phyloP scores from a whole-genome alignment of 2,329 filamentous ascomycete genomes.

The Alternaria metachromatica region DNA sequence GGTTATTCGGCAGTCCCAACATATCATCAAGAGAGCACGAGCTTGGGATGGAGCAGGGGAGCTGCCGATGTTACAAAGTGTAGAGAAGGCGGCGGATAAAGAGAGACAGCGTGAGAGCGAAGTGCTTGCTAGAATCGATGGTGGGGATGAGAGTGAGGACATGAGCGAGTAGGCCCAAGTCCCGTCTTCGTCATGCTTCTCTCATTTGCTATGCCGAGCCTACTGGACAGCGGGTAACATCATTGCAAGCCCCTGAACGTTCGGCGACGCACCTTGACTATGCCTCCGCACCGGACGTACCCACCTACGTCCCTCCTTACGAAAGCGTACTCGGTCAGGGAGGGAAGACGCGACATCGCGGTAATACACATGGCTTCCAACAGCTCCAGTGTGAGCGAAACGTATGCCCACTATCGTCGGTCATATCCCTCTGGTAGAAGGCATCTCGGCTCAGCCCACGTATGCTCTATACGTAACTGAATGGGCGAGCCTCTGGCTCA shows the following conservation, averaged over 20 bases:
- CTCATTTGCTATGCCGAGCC: neutral
- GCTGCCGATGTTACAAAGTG: slow-evolving; percentile 25
- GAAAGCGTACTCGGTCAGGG: neutral
- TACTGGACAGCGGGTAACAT: neutral
- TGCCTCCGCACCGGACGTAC: neutral
- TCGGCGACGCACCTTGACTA: neutral
- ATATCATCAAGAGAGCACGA: slow-evolving; percentile 72
- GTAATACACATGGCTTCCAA: neutral
- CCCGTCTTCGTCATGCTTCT: neutral
- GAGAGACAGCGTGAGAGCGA: slow-evolving; percentile 24
- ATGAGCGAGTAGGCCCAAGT: slow-evolving; percentile 26
- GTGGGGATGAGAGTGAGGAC: slow-evolving; percentile 23
- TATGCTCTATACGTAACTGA: neutral
- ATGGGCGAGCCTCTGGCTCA: neutral
- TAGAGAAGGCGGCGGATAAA: slow-evolving; percentile 31
- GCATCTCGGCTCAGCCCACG: neutral
- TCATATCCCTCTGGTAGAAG: neutral
- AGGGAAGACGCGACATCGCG: neutral
- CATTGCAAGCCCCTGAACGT: neutral
- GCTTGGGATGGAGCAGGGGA: slow-evolving; percentile 45
- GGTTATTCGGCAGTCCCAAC: slow-evolving; percentile 77
- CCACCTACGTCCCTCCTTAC: neutral
- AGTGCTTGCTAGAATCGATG: slow-evolving; percentile 24
- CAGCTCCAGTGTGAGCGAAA: neutral
- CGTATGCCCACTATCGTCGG: neutral